Base-by-base conservation (phyloP, 1,284 basidiomycete genomes). In the Marasmius sp. region DNA sequence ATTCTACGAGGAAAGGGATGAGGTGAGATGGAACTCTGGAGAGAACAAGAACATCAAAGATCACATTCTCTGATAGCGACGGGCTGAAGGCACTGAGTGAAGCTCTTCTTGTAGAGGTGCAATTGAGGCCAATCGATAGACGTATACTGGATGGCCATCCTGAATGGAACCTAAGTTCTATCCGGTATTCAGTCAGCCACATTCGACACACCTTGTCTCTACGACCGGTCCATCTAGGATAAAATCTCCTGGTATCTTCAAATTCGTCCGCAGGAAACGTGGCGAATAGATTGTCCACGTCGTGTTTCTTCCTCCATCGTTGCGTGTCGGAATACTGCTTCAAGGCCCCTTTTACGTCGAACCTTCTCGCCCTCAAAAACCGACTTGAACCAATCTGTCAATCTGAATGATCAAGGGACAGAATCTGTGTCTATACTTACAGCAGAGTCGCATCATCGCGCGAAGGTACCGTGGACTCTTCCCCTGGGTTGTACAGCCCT, bases 161-260 rank as follows among this genome's bases (percentile, higher is more conserved):
- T 91, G 67, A n/a, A 60, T 20, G 45, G 3, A 41, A 33, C 18
- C 33, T 48, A 20, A 12, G 18, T 34, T 20, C 60, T 36, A 34
- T 34, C 22, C 14, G 41, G 6, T 56, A 34, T 49, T 20, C 38
- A 54, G 16, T 38, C 41, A 43, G 22, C 38, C 52, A n/a, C 10
- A 52, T 27, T 20, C n/a, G 34, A 48, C 77, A 8, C 66, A 85
- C 90, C 77, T 87, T 90, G 70, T 92, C 88, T 68, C 90, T 77
- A 59, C 87, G 78, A 1, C 91, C 91, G 1, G 90, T 93, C 89
- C 89, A 93, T 39, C 88, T 80, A 1, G 91, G 89, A 75, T 92
- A 92, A 64, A 87, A 91, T 57, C 79, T 77, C 70, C 84, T 84
- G 3, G 85, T 73, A 27, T 70, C 69, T 69, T 88, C 84, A 64